Evolutionary conservation across 169 alveolate species (phyloP).

Genomic region (Plasmodium reichenowi): DNA sequence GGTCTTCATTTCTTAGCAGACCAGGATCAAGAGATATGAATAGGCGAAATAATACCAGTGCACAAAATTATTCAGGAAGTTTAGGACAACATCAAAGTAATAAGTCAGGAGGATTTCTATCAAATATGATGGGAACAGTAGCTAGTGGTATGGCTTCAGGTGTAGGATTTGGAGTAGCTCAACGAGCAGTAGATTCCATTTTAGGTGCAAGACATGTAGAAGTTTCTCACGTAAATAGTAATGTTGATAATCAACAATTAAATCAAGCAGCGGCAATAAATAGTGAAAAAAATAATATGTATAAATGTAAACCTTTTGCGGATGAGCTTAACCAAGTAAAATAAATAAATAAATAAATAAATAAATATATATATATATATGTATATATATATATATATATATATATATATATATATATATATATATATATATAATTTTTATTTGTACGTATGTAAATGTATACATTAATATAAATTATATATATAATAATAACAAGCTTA

Average conservation of each 20-base stretch:
- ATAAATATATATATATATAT: slow-evolving; percentile 1
- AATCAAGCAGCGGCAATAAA: slow-evolving; percentile 56
- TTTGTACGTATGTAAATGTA: slow-evolving; percentile 9
- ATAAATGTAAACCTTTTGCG: slow-evolving; percentile 38
- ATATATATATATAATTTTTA: background rate
- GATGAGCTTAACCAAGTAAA: slow-evolving; percentile 74
- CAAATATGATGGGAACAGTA: slow-evolving; percentile 78
- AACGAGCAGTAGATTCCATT: slow-evolving; percentile 75
- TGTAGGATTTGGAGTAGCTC: slow-evolving; percentile 79
- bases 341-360: background rate
- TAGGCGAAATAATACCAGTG: slow-evolving; percentile 42
- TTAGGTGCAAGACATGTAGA: slow-evolving; percentile 77
- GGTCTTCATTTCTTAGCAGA: slow-evolving; percentile 38
- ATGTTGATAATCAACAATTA: slow-evolving; percentile 10
- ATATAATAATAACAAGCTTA: too few species aligned
- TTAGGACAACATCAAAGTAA: slow-evolving; percentile 40
- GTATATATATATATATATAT: background rate
- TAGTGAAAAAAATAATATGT: slow-evolving; percentile 36
- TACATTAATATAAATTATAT: background rate
- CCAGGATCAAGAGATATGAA: slow-evolving; percentile 38
- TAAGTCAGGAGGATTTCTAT: slow-evolving; percentile 51
- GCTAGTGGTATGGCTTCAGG: slow-evolving; percentile 80
- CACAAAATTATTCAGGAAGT: slow-evolving; percentile 59
- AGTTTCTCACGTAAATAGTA: slow-evolving; percentile 61
- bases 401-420: background rate